phyloP scores from a whole-genome alignment of 2,329 filamentous ascomycete genomes.

The Apiospora phragmitis region DNA sequence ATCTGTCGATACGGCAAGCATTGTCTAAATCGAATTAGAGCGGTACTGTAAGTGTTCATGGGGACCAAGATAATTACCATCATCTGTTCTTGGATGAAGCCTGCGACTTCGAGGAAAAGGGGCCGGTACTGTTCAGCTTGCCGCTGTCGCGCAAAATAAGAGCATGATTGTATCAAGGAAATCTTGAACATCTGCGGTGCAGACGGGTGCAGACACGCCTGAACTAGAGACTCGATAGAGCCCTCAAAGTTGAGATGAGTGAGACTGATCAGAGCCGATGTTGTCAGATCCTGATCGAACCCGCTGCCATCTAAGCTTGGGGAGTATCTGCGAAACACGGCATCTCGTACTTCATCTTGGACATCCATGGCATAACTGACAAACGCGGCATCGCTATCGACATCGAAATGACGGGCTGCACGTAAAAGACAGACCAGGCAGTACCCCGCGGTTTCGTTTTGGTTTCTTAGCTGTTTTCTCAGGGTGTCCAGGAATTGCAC shows the following conservation, averaged over 20 bases:
- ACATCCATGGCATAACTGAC: constrained; percentile 70
- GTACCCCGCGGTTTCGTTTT: constrained; percentile 67
- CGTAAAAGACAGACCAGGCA: constrained; percentile 64
- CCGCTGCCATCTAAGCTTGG: constrained; percentile 44
- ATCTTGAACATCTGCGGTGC: constrained; percentile 63
- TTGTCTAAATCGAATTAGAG: constrained; percentile 30
- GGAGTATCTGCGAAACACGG: constrained; percentile 58
- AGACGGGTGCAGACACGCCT: constrained; percentile 56
- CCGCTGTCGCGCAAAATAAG: constrained; percentile 58
- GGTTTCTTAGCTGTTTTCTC: constrained; percentile 62
- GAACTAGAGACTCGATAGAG: constrained; percentile 56
- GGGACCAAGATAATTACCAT: constrained; percentile 41
- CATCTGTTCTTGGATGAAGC: constrained; percentile 57
- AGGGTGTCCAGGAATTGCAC: constrained; percentile 64
- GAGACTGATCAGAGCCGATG: constrained; percentile 65
- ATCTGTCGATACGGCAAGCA: constrained; percentile 39
- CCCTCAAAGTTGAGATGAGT: constrained; percentile 61
- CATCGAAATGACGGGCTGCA: constrained; percentile 63
- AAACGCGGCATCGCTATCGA: constrained; percentile 62
- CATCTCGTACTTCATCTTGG: constrained; percentile 67
- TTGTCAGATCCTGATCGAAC: constrained; percentile 66
- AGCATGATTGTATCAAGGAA: constrained; percentile 61
- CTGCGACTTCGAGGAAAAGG: constrained; percentile 56
- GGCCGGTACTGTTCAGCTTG: constrained; percentile 50
- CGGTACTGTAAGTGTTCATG: constrained; percentile 14